Evolutionary conservation across 2,329 filamentous ascomycete species (phyloP).

Genomic region (Sphaerulina musiva): DNA sequence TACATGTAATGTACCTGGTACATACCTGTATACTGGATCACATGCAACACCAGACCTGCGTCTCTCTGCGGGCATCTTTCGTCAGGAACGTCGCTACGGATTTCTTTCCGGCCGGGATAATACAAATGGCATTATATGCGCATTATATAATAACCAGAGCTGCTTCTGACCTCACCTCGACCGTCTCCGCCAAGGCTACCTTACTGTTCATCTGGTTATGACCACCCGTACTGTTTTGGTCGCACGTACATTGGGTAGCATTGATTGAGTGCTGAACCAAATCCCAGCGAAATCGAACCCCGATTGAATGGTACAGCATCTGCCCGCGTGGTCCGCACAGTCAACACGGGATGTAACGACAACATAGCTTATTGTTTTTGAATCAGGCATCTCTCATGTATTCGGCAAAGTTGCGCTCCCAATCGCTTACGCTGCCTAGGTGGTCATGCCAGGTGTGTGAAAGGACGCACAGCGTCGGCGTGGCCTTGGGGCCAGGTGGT

Average conservation of each 20-base stretch:
- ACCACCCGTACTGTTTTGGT: not conserved
- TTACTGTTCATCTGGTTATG: not conserved
- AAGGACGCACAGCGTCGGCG: not conserved
- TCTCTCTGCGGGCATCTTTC: not conserved
- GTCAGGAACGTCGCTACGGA: not conserved
- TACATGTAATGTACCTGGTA: not conserved
- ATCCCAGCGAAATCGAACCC: not conserved
- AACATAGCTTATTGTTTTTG: not conserved
- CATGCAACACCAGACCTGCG: not conserved
- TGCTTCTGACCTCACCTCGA: not conserved
- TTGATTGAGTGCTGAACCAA: not conserved
- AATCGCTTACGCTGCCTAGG: not conserved
- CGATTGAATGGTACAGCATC: not conserved
- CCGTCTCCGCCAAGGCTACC: not conserved
- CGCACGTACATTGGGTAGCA: not conserved
- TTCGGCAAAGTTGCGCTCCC: not conserved
- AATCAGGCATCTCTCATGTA: too few relatives aligned
- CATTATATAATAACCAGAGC: not conserved
- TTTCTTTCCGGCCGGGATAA: not conserved
- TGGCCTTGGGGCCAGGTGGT: not conserved
- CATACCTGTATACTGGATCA: not conserved
- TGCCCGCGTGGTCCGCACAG: not conserved
- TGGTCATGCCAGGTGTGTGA: not conserved
- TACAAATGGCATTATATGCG: too few relatives aligned
- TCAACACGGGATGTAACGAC: not conserved